Evolutionary conservation across 129 eudicot genomes (phyloP).

Genomic region (Escallonia herrerae): DNA sequence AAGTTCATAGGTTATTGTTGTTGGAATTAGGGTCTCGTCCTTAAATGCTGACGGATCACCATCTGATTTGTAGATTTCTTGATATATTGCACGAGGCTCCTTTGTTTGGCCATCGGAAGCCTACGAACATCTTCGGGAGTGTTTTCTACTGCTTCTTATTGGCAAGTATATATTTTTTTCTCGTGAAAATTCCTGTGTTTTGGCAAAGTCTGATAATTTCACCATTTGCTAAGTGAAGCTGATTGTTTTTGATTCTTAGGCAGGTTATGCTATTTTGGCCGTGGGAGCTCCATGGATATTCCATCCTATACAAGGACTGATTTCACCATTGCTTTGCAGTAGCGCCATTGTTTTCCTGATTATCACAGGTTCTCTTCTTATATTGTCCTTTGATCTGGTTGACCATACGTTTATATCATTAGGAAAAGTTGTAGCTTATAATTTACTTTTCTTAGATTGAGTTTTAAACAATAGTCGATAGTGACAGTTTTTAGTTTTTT

Average conservation of each 20-base stretch:
- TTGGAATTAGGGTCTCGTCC: neutral
- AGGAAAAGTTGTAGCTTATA: too few relatives aligned
- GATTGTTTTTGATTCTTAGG: constrained; percentile 43
- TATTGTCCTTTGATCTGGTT: too few relatives aligned
- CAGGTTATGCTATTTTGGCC: constrained; percentile 87
- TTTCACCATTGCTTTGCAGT: constrained; percentile 69
- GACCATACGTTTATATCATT: too few relatives aligned
- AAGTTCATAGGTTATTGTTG: too few relatives aligned
- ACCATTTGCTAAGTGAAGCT: constrained; percentile 1
- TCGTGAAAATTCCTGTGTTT: neutral
- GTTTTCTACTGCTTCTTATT: constrained; percentile 70
- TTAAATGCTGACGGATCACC: constrained; percentile 13
- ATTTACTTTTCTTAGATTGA: too few relatives aligned
- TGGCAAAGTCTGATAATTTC: neutral
- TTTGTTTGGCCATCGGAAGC: constrained; percentile 73
- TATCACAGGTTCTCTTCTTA: constrained; percentile 50
- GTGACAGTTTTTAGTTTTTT: too few relatives aligned
- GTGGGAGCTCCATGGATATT: constrained; percentile 83
- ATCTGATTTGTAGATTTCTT: constrained; percentile 57
- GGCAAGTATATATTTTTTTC: constrained; percentile 54
- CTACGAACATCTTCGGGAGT: constrained; percentile 72
- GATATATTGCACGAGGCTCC: constrained; percentile 94
- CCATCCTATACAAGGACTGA: constrained; percentile 35
- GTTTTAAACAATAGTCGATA: too few relatives aligned
- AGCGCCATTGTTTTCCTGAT: constrained; percentile 61